Evolutionary conservation across 2,329 filamentous ascomycete species (phyloP).

Genomic region (Clonostachys byssicola): DNA sequence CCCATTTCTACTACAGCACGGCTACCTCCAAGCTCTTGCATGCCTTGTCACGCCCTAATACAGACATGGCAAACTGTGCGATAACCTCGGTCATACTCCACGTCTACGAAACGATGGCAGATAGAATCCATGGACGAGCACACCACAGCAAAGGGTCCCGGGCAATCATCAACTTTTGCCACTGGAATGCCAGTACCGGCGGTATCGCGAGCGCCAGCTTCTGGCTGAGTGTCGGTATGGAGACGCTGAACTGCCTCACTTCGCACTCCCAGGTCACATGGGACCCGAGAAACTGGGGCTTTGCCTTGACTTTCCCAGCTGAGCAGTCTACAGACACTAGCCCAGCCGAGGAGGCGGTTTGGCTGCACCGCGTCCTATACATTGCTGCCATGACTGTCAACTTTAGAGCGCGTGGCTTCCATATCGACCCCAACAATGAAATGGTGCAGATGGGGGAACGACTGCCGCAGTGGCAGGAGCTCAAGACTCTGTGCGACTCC

Average conservation of each 20-base stretch:
- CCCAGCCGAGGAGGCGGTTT: constrained; percentile 68
- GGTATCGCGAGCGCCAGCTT: constrained; percentile 87
- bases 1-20: constrained; percentile 78
- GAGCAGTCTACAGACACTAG: constrained; percentile 39
- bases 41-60: constrained; percentile 64
- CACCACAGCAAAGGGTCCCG: constrained; percentile 83
- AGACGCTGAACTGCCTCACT: constrained; percentile 82
- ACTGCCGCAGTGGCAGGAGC: constrained; percentile 70
- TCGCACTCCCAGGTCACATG: constrained; percentile 85
- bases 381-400: constrained; percentile 84
- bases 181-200: constrained; percentile 75
- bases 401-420: constrained; percentile 69
- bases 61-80: constrained; percentile 73
- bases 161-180: constrained; percentile 83
- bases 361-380: constrained; percentile 87
- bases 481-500: constrained; percentile 77
- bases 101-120: constrained; percentile 90
- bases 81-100: constrained; percentile 88
- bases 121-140: constrained; percentile 75
- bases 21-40: constrained; percentile 75
- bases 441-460: constrained; percentile 60
- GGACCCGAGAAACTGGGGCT: constrained; percentile 86
- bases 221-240: constrained; percentile 89
- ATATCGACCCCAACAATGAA: constrained; percentile 55
- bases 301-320: constrained; percentile 68